These are phyloP conservation scores for Lunasporangiospora selenospora DNA, from an alignment of 192 early-diverging fungal species.

Conservation along the genomic window DNA sequence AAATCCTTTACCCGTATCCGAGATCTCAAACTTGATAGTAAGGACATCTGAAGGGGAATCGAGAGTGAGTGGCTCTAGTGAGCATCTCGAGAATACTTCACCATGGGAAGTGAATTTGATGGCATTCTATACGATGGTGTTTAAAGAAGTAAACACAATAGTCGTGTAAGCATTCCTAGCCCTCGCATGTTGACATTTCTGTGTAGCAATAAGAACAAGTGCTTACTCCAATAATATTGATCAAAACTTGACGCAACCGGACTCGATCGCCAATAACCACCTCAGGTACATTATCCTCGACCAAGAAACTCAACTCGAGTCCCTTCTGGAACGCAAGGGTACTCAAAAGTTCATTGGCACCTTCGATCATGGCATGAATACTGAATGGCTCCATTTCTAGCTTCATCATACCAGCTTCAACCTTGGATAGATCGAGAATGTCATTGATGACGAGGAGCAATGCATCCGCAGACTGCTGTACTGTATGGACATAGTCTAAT, in stretches of 20 bases:
- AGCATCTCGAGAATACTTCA: slow-evolving; percentile 66
- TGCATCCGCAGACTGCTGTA: slow-evolving; percentile 76
- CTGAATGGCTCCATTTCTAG: slow-evolving; percentile 76
- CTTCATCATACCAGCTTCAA: slow-evolving; percentile 86
- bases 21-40: slow-evolving; percentile 71
- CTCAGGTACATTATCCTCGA: slow-evolving; percentile 76
- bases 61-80: slow-evolving; percentile 35
- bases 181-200: not conserved
- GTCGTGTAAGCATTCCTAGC: not conserved
- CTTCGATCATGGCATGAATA: slow-evolving; percentile 66
- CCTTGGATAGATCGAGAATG: slow-evolving; percentile 83
- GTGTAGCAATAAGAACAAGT: too few relatives aligned
- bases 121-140: slow-evolving; percentile 72
- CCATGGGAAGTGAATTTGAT: slow-evolving; percentile 86
- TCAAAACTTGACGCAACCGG: slow-evolving; percentile 77
- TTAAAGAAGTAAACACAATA: not conserved
- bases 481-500: slow-evolving; percentile 80
- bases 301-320: slow-evolving; percentile 66
- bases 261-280: slow-evolving; percentile 76
- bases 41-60: slow-evolving; percentile 41
- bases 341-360: slow-evolving; percentile 76
- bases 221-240: slow-evolving; percentile 78
- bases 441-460: slow-evolving; percentile 84
- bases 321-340: slow-evolving; percentile 76
- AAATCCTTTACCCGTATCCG: slow-evolving; percentile 87